Evolutionary conservation across 1,139 yeast genomes (phyloP).

Genomic region (Kodamaea anthophila): DNA sequence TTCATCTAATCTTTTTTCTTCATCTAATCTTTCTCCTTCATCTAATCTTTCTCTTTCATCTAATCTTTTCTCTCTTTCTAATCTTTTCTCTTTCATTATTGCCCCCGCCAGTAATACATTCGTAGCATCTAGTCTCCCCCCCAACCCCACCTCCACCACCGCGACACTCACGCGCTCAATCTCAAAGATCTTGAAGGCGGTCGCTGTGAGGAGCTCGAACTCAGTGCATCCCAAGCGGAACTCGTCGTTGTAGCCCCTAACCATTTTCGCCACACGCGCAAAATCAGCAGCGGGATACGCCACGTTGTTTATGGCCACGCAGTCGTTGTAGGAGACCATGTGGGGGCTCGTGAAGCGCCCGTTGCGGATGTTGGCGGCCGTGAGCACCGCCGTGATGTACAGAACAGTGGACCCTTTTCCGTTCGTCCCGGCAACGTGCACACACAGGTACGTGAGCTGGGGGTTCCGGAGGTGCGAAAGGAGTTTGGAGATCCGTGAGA

Average conservation of each 20-base stretch:
- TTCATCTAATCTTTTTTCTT: too few relatives aligned
- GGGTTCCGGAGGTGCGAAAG: slow-evolving; percentile 64
- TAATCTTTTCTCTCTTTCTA: too few relatives aligned
- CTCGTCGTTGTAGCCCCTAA: slow-evolving; percentile 27
- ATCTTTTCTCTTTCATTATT: too few relatives aligned
- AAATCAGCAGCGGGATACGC: slow-evolving; percentile 49
- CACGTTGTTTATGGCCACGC: slow-evolving; percentile 58
- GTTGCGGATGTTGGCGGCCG: slow-evolving; percentile 41
- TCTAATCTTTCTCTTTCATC: too few relatives aligned
- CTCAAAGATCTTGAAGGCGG: slow-evolving; percentile 72
- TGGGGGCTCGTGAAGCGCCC: slow-evolving; percentile 92
- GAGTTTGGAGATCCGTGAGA: slow-evolving; percentile 53
- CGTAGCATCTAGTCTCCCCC: slow-evolving; percentile 85
- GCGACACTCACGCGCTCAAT: slow-evolving; percentile 60
- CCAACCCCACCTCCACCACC: slow-evolving; percentile 83
- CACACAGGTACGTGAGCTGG: slow-evolving; percentile 52
- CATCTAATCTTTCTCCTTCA: too few relatives aligned
- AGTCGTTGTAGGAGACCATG: slow-evolving; percentile 64
- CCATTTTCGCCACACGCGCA: slow-evolving; percentile 34
- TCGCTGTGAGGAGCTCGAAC: slow-evolving; percentile 77
- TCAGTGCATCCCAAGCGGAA: slow-evolving; percentile 65
- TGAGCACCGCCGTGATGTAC: slow-evolving; percentile 59
- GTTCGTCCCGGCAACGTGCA: slow-evolving; percentile 91
- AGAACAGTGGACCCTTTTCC: slow-evolving; percentile 92
- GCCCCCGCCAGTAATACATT: slow-evolving; percentile 40